Percentiles rank a stretch among this genome's conserved stretches.
phyloP scores from a whole-genome alignment of 768 basidiomycete genomes.

The Termitomyces heimii region DNA sequence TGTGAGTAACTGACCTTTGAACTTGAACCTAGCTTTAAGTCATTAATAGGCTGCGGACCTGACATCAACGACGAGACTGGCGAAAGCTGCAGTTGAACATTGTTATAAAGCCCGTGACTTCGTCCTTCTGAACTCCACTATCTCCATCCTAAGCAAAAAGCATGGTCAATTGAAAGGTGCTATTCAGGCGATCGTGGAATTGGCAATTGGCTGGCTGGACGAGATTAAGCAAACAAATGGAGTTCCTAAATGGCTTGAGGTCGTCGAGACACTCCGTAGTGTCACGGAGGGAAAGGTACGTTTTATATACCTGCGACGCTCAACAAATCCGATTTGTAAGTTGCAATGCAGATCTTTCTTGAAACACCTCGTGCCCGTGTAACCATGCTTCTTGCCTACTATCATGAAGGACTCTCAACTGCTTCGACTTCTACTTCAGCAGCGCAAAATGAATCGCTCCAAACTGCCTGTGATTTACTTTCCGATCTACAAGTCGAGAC shows the following conservation, averaged over 20 bases:
- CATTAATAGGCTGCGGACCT: constrained; percentile 82
- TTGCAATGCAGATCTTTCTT: constrained; percentile 73
- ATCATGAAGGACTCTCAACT: constrained; percentile 71
- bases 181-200: constrained; percentile 89
- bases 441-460: constrained; percentile 59
- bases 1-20: constrained; percentile 32
- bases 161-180: constrained; percentile 94
- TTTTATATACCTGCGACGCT: not conserved
- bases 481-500: constrained; percentile 98
- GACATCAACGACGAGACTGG: constrained; percentile 83
- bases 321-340: not conserved
- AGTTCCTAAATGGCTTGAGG: constrained; percentile 72
- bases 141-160: constrained; percentile 80
- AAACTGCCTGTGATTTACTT: constrained; percentile 86
- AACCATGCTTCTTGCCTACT: constrained; percentile 77
- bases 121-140: constrained; percentile 61
- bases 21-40: not conserved
- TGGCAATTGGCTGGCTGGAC: constrained; percentile 75
- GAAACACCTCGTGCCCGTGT: constrained; percentile 95
- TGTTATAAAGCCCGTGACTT: constrained; percentile 70
- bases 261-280: constrained; percentile 82
- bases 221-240: constrained; percentile 67
- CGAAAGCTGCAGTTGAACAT: constrained; percentile 65
- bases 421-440: constrained; percentile 37
- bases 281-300: constrained; percentile 96